A percentile compares a stretch with the other conserved stretches of the same genome.
These are phyloP conservation scores for Iris pallida DNA, from an alignment of 116 monocot species.

Conservation along the genomic window DNA sequence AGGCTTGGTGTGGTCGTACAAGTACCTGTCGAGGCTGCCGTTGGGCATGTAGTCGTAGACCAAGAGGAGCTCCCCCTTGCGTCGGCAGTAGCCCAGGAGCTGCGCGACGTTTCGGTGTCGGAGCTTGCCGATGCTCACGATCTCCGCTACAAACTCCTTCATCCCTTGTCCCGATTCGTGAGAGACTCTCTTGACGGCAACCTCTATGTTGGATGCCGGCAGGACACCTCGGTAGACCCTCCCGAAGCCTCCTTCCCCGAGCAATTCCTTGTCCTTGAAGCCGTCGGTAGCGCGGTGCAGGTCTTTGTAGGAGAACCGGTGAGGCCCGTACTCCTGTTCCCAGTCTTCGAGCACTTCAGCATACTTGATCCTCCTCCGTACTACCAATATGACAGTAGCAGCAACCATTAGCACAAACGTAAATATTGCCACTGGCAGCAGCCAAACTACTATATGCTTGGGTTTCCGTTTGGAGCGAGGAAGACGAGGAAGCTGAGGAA, in stretches of 20 bases:
- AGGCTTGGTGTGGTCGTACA: background rate
- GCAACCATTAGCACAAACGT: no score
- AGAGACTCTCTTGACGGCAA: constrained; percentile 25
- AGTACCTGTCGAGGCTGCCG: constrained; percentile 32
- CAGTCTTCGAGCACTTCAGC: constrained; percentile 16
- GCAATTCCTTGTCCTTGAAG: constrained; percentile 10
- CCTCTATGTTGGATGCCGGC: constrained; percentile 9
- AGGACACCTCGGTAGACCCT: constrained; percentile 27
- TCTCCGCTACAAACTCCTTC: constrained; percentile 20
- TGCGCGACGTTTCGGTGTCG: constrained; percentile 22
- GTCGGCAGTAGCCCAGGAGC: constrained; percentile 25
- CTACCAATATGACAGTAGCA: no score
- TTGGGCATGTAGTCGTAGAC: constrained; percentile 44
- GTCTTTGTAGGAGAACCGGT: constrained; percentile 20
- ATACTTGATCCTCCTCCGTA: constrained; percentile 1
- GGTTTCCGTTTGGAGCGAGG: no score
- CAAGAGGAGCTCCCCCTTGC: constrained; percentile 25
- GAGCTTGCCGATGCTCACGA: constrained; percentile 17
- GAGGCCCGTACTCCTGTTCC: constrained; percentile 22
- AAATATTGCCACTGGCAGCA: no score
- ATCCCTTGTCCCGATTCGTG: constrained; percentile 19
- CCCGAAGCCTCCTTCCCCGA: constrained; percentile 16
- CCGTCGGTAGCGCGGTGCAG: constrained; percentile 15
- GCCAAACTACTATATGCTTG: background rate
- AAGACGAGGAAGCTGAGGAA: constrained; percentile 19